Evolutionary conservation across 441 rosid genomes (phyloP).

Genomic region (Aquilaria agallochum): DNA sequence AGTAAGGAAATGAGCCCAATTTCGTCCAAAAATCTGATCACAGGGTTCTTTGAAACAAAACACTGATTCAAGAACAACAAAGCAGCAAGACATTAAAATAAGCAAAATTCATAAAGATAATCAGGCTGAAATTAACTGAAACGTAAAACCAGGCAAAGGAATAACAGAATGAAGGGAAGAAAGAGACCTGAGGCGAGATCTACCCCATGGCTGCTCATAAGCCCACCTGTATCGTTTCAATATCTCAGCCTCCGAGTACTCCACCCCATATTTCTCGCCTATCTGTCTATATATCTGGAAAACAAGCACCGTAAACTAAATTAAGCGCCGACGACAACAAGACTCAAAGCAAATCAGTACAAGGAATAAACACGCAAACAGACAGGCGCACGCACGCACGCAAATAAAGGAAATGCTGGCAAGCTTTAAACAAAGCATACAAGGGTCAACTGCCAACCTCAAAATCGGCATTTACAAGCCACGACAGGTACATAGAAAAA

Average conservation of each 20-base stretch:
- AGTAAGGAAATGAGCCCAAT: too few relatives aligned
- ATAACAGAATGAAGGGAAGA: neutral
- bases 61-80: too few relatives aligned
- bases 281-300: slow-evolving; percentile 72
- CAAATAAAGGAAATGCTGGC: too few relatives aligned
- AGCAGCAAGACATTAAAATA: too few relatives aligned
- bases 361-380: neutral
- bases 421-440: neutral
- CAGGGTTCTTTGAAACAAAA: too few relatives aligned
- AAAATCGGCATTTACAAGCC: neutral
- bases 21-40: too few relatives aligned
- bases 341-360: neutral
- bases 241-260: slow-evolving; percentile 83
- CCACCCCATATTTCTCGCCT: slow-evolving; percentile 89
- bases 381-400: neutral
- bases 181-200: slow-evolving; percentile 83
- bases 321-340: neutral
- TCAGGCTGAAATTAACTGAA: too few relatives aligned
- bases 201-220: slow-evolving; percentile 92
- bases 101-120: too few relatives aligned
- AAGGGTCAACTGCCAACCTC: neutral
- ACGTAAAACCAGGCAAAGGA: too few relatives aligned
- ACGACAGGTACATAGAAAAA: neutral
- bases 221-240: slow-evolving; percentile 76
- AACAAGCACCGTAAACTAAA: neutral